Evolutionary conservation across 257 asterid species (phyloP), one percentile per base, ranked within the genome.

Genomic region (Datura wrightii): DNA sequence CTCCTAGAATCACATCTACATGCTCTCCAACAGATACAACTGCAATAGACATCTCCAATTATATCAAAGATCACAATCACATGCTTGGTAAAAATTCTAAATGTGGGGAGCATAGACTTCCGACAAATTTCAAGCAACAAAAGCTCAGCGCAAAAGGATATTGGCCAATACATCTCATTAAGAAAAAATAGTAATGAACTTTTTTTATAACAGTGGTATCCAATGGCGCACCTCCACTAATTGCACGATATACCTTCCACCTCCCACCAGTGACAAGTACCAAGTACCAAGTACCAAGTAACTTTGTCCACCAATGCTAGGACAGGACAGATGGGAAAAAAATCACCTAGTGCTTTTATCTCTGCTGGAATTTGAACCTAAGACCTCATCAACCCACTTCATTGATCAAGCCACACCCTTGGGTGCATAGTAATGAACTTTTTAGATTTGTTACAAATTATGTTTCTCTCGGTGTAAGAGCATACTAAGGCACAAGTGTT

Each of bases 1-100:
- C 98, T 82, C 99, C 99, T 89, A 93, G 91, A 85, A 94, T 92
- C 89, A 86, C 98, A 90, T 97, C 99, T 65, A 97, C 95, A 85
- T 97, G 99, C 89, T 97, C 99, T 76, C 99, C 99, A 86, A 98
- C 98, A 86, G 98, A 97, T 85, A 94, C 98, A 91, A 93, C 99
- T 97, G 84, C 52, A 80, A 14, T 81, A 39, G 83, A 87, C 74
- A 87, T 31, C 46, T 50, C 82, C 63, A 76, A 82, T 80, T 60
- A 82, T 71, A 74, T 81, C 39, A 79, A 67, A 82, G 80, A 76
- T 52, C 85, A 79, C 41, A 63, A 46, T 54, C 53, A 53, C 39
- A 76, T 14, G 16, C 24, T 52, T 78, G 63, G 63, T 52, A 78
- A 15, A 78, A 31, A 34, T n/a, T 19, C 19, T 76, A 42, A 11